These are phyloP conservation scores for Geranium rotundifolium DNA, from an alignment of 345 rosid species.

Conservation along the genomic window DNA sequence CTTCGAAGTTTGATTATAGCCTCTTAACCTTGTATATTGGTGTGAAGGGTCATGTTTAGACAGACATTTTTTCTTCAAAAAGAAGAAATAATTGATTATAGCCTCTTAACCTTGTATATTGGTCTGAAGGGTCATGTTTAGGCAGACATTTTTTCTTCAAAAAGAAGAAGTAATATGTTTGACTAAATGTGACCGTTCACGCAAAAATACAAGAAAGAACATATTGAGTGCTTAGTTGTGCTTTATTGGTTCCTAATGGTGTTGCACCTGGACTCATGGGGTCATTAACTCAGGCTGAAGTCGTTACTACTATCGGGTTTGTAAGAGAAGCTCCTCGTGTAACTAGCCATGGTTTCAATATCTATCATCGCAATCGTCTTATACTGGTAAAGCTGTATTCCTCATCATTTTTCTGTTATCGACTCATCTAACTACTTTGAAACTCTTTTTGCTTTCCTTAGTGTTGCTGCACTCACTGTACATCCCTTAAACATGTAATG, in stretches of 20 bases:
- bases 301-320: conserved; percentile 22
- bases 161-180: background rate
- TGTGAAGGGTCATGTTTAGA: background rate
- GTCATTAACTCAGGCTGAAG: conserved; percentile 12
- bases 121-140: background rate
- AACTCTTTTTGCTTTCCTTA: too few species aligned
- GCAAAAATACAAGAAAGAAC: too few species aligned
- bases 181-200: too few species aligned
- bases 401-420: too few species aligned
- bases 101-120: too few species aligned
- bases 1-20: too few species aligned
- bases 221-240: background rate
- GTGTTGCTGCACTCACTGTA: too few species aligned
- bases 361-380: conserved; percentile 22
- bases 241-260: background rate
- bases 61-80: background rate
- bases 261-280: background rate
- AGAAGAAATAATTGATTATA: background rate
- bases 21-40: too few species aligned
- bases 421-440: too few species aligned
- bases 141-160: background rate
- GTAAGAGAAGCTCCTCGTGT: conserved; percentile 20
- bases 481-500: too few species aligned
- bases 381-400: conserved; percentile 8
- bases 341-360: conserved; percentile 17